Conservation (phyloP, 192 early-diverging fungal genomes). For the Lobosporangium transversale region DNA sequence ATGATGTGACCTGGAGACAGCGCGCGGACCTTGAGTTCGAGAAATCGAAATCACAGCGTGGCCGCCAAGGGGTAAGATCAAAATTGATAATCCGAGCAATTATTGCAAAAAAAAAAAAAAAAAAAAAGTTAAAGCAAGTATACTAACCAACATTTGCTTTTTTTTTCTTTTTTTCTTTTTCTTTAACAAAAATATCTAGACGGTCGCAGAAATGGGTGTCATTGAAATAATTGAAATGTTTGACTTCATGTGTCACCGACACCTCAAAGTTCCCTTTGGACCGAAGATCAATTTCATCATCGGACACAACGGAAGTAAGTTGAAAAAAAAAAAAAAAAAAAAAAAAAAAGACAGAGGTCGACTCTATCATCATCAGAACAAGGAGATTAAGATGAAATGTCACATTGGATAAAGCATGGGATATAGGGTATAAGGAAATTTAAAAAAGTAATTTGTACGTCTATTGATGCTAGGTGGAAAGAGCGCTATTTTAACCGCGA, state of each 20-base stretch:
- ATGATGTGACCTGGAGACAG: slow-evolving; percentile 17
- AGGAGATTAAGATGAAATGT: too few relatives aligned
- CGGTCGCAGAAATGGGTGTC: slow-evolving; percentile 69
- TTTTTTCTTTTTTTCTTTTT: not conserved
- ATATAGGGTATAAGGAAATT: too few relatives aligned
- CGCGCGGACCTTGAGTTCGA: slow-evolving; percentile 14
- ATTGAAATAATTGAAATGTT: slow-evolving; percentile 84
- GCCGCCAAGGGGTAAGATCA: slow-evolving; percentile 28
- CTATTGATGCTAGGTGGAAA: slow-evolving; percentile 96
- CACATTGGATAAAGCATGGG: too few relatives aligned
- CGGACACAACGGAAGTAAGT: slow-evolving; percentile 93
- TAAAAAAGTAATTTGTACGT: too few relatives aligned
- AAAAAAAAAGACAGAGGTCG: not conserved
- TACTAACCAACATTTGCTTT: too few relatives aligned
- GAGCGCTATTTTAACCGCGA: slow-evolving; percentile 91
- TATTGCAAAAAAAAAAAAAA: not conserved
- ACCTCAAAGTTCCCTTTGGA: slow-evolving; percentile 78
- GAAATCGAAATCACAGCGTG: slow-evolving; percentile 13
- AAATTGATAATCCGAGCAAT: too few relatives aligned
- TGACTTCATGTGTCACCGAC: slow-evolving; percentile 97
- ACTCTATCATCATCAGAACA: too few relatives aligned
- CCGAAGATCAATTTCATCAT: slow-evolving; percentile 96
- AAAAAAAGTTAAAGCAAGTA: too few relatives aligned
- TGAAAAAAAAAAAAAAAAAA: not conserved
- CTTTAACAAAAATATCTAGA: slow-evolving; percentile 15